Conservation (phyloP, 1,284 basidiomycete species). For the Tilletia caries region DNA sequence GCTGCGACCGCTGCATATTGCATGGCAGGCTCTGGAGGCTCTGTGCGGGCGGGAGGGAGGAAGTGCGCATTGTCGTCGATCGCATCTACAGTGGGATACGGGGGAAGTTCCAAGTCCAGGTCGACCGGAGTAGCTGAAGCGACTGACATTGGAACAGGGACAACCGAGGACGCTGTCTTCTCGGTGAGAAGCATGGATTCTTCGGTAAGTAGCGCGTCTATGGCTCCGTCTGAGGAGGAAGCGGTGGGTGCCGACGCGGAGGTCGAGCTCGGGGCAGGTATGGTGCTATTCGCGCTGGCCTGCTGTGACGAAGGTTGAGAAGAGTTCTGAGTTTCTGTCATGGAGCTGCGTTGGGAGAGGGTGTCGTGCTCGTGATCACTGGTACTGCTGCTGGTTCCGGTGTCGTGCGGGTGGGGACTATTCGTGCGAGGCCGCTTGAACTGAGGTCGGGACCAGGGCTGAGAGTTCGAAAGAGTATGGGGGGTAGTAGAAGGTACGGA, state of each 20-base stretch:
- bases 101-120: not conserved
- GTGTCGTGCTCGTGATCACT: not conserved
- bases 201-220: not conserved
- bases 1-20: constrained; percentile 26
- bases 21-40: not conserved
- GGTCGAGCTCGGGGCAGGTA: not conserved
- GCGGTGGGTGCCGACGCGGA: too few relatives aligned
- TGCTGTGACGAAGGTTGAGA: not conserved
- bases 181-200: constrained; percentile 8
- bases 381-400: not conserved
- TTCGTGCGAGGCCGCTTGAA: constrained; percentile 12
- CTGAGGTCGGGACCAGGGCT: constrained; percentile 6
- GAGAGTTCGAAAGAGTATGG: not conserved
- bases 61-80: not conserved
- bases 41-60: not conserved
- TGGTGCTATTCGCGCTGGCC: not conserved
- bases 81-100: not conserved
- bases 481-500: not conserved
- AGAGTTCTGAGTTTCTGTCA: not conserved
- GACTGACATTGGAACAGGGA: not conserved
- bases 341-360: not conserved
- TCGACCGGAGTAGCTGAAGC: not conserved
- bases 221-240: not conserved
- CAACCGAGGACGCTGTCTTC: not conserved
- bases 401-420: not conserved